Evolutionary conservation across 2,329 filamentous ascomycete genomes (phyloP).

Genomic region (Ophiostoma tasmaniense): DNA sequence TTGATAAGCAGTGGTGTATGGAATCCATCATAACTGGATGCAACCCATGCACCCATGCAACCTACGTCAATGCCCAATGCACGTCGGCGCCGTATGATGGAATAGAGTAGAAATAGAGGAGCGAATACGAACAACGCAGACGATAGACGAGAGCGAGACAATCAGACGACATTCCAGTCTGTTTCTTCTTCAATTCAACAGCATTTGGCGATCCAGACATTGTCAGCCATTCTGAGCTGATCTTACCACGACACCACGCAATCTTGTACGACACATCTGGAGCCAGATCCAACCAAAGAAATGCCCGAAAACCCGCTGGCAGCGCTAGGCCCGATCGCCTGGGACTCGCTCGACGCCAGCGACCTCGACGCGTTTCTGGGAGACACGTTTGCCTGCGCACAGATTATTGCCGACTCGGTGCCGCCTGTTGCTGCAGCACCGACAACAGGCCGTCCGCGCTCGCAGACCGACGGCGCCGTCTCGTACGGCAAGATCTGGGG

Average conservation of each 20-base stretch:
- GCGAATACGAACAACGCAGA: neutral
- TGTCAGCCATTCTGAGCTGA: too few species aligned
- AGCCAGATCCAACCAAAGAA: neutral
- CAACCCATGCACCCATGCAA: neutral
- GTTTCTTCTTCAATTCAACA: neutral
- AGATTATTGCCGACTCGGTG: slow-evolving; percentile 20
- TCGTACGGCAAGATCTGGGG: slow-evolving; percentile 20
- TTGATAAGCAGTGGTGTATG: too few species aligned
- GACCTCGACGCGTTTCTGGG: slow-evolving; percentile 16
- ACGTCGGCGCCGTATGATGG: neutral
- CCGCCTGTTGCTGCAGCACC: neutral
- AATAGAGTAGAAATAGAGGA: neutral
- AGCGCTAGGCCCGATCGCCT: slow-evolving; percentile 43
- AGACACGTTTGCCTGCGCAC: slow-evolving; percentile 18
- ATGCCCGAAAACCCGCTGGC: slow-evolving; percentile 34
- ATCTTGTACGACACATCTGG: neutral
- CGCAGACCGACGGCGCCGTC: slow-evolving; percentile 46
- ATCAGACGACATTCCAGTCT: neutral
- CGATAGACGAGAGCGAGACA: neutral
- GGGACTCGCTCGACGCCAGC: slow-evolving; percentile 29
- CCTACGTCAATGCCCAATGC: neutral
- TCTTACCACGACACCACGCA: too few species aligned
- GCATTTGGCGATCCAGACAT: too few species aligned
- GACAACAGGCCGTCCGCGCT: slow-evolving; percentile 38
- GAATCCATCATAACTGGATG: too few species aligned